Percentiles rank a stretch among this genome's conserved stretches.
These are phyloP conservation scores for Fusarium cyanostomum DNA, from an alignment of 2,329 filamentous ascomycete genomes.

Conservation along the genomic window DNA sequence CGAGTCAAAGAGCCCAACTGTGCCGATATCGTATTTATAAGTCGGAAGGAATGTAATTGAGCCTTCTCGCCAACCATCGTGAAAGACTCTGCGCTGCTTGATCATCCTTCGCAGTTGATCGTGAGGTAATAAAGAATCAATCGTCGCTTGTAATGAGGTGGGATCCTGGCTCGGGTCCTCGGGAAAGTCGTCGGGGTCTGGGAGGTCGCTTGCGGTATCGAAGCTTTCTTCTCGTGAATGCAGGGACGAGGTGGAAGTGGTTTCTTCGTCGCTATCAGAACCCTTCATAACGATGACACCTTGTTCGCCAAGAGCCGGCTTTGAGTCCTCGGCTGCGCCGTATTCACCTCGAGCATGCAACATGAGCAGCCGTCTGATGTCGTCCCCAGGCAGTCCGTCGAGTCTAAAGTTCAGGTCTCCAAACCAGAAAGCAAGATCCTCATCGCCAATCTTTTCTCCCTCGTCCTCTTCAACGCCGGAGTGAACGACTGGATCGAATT, in stretches of 20 bases:
- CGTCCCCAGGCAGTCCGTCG: conserved; percentile 86
- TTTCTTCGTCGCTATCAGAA: conserved; percentile 59
- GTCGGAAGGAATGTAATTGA: conserved; percentile 89
- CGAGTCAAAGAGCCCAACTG: conserved; percentile 89
- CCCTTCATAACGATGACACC: conserved; percentile 59
- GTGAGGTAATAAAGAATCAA: conserved; percentile 86
- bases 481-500: conserved; percentile 78
- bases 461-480: conserved; percentile 73
- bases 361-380: conserved; percentile 85
- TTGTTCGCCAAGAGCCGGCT: conserved; percentile 55
- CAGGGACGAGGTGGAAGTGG: conserved; percentile 47
- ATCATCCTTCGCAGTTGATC: conserved; percentile 86
- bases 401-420: conserved; percentile 96
- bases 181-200: conserved; percentile 72
- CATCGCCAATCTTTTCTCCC: conserved; percentile 79
- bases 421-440: conserved; percentile 96
- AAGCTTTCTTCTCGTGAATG: conserved; percentile 50
- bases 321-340: conserved; percentile 59
- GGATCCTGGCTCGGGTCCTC: conserved; percentile 80
- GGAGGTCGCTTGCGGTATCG: conserved; percentile 56
- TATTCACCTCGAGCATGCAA: conserved; percentile 86
- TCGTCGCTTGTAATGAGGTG: conserved; percentile 85
- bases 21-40: conserved; percentile 98
- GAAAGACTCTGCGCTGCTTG: conserved; percentile 78
- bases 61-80: conserved; percentile 93